Evolutionary conservation across 164 flowering plant species (phyloP).

Genomic region (Santalum album): DNA sequence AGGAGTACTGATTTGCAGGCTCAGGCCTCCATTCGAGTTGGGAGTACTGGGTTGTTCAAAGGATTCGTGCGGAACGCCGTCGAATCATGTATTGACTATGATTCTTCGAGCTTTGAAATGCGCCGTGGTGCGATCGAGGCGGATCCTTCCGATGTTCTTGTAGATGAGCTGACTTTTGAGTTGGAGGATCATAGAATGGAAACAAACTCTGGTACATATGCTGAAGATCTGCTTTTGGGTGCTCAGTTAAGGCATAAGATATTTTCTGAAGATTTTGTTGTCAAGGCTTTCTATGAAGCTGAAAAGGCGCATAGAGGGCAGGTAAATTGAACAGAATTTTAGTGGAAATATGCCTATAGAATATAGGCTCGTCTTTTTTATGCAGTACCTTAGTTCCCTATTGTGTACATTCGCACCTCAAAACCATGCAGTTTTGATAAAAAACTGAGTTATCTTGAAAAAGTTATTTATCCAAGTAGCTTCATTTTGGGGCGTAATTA

Average conservation of each 20-base stretch:
- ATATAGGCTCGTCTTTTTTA: no score
- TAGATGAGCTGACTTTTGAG: constrained; percentile 65
- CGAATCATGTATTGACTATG: constrained; percentile 68
- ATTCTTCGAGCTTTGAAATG: constrained; percentile 34
- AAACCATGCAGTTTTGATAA: no score
- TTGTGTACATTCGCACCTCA: no score
- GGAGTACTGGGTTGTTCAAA: constrained; percentile 49
- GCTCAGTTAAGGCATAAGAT: constrained; percentile 71
- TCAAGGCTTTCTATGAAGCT: constrained; percentile 85
- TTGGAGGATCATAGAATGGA: constrained; percentile 61
- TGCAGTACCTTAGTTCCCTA: no score
- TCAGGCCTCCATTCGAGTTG: no score
- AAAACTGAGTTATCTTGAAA: no score
- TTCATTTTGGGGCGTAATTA: no score
- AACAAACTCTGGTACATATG: constrained; percentile 32
- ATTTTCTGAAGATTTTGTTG: constrained; percentile 60
- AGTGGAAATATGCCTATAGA: no score
- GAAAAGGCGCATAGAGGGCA: constrained; percentile 96
- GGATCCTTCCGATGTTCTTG: constrained; percentile 18
- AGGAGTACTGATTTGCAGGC: no score
- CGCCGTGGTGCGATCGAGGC: constrained; percentile 10
- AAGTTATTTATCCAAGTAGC: no score
- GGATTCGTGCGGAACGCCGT: constrained; percentile 63
- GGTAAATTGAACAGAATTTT: constrained; percentile 30
- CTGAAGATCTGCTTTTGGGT: constrained; percentile 43